Percentiles rank a stretch among this genome's conserved stretches.
These are phyloP conservation scores for Cornus controversa DNA, from an alignment of 148 eudicot genomes.

Conservation along the genomic window DNA sequence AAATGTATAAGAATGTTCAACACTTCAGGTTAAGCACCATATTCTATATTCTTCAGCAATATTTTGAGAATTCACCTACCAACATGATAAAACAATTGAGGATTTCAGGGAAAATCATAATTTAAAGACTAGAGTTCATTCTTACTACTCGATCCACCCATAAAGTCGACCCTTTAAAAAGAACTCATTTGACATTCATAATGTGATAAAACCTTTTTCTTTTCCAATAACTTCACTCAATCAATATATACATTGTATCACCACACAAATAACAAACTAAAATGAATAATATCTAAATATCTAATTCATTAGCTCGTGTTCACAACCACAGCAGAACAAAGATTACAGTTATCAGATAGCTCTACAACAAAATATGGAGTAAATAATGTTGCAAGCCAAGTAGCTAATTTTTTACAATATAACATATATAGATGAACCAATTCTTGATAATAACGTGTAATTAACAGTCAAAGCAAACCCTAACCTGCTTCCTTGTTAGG, in stretches of 20 bases:
- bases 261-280: not conserved
- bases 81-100: too few relatives aligned
- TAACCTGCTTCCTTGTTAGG: conserved; percentile 95
- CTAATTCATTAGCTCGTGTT: not conserved
- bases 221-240: too few relatives aligned
- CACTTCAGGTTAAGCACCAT: not conserved
- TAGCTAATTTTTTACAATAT: too few relatives aligned
- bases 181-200: too few relatives aligned
- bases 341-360: too few relatives aligned
- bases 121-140: not conserved
- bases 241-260: not conserved
- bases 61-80: too few relatives aligned
- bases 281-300: not conserved
- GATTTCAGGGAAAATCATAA: not conserved
- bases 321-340: not conserved
- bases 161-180: too few relatives aligned
- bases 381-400: too few relatives aligned
- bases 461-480: not conserved
- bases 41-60: not conserved
- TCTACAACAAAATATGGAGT: too few relatives aligned
- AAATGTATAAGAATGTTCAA: not conserved
- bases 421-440: not conserved
- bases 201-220: too few relatives aligned
- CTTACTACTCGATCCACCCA: not conserved
- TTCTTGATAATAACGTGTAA: not conserved